These are phyloP conservation scores for Hibiscus trionum DNA, from an alignment of 345 rosid species.

Conservation along the genomic window DNA sequence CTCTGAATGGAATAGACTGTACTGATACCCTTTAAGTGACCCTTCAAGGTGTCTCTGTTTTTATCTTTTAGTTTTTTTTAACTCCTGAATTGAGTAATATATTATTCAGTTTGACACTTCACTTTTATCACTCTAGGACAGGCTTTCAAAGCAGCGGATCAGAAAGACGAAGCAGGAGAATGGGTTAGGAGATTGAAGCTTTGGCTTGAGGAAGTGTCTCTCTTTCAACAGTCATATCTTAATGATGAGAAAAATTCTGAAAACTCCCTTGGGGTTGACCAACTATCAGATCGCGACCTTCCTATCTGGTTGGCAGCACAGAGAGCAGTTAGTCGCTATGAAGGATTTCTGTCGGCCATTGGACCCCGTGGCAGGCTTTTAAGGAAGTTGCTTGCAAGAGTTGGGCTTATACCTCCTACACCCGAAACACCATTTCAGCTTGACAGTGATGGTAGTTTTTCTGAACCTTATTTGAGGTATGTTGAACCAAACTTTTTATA, in stretches of 20 bases:
- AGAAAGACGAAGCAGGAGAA: slow-evolving; percentile 42
- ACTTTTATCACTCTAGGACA: slow-evolving; percentile 24
- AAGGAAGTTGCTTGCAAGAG: slow-evolving; percentile 61
- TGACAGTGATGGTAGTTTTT: slow-evolving; percentile 37
- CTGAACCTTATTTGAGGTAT: slow-evolving; percentile 79
- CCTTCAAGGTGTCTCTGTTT: background rate
- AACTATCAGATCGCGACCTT: slow-evolving; percentile 54
- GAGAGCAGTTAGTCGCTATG: slow-evolving; percentile 83
- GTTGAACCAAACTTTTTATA: slow-evolving; percentile 14
- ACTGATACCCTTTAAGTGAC: background rate
- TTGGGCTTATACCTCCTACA: slow-evolving; percentile 57
- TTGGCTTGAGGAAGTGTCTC: slow-evolving; percentile 58
- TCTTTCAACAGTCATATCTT: slow-evolving; percentile 46
- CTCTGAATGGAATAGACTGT: background rate
- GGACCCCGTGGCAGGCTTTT: slow-evolving; percentile 91
- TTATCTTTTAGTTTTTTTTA: background rate
- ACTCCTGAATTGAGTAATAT: background rate
- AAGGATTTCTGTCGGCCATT: slow-evolving; percentile 69
- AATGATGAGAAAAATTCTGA: slow-evolving; percentile 34
- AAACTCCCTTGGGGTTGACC: slow-evolving; percentile 30
- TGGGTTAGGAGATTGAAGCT: slow-evolving; percentile 42
- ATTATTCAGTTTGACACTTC: slow-evolving; percentile 4
- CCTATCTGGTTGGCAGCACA: slow-evolving; percentile 90
- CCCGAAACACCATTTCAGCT: slow-evolving; percentile 51
- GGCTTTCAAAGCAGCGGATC: slow-evolving; percentile 45